phyloP scores from a whole-genome alignment of 176 grass and related monocot species.

The Hsuehochloa calcarea region DNA sequence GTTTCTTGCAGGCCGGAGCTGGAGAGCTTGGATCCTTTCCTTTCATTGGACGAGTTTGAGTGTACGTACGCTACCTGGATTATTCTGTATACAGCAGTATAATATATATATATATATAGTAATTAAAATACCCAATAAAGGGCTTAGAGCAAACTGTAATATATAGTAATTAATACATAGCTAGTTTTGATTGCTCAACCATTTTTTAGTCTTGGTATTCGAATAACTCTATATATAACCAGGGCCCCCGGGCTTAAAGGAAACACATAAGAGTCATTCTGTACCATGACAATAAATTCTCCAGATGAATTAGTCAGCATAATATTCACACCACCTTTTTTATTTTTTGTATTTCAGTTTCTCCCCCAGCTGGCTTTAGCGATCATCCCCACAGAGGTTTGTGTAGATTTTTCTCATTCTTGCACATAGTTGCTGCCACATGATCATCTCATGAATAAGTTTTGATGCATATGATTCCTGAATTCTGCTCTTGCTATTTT shows the following conservation, averaged over 20 bases:
- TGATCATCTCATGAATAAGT: background rate
- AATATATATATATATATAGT: too few species aligned
- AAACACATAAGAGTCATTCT: background rate
- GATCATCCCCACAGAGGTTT: constrained; percentile 85
- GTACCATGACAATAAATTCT: background rate
- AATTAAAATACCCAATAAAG: background rate
- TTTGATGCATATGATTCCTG: background rate
- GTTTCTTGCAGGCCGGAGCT: constrained; percentile 59
- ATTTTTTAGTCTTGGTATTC: background rate
- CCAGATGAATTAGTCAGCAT: background rate
- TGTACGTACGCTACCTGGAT: constrained; percentile 21
- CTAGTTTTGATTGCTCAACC: background rate
- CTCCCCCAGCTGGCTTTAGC: constrained; percentile 57
- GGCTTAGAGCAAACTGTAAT: background rate
- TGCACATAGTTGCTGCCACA: background rate
- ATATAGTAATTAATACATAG: too few species aligned
- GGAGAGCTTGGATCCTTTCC: constrained; percentile 64
- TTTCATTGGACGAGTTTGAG: constrained; percentile 69
- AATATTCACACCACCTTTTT: background rate
- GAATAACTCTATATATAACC: background rate
- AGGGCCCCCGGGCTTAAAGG: background rate
- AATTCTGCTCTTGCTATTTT: background rate
- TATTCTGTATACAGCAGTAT: background rate
- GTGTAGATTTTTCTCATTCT: background rate
- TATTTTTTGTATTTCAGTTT: constrained; percentile 43